Conservation (phyloP, 2,329 filamentous ascomycete genomes). For the Lecanosticta acicola region DNA sequence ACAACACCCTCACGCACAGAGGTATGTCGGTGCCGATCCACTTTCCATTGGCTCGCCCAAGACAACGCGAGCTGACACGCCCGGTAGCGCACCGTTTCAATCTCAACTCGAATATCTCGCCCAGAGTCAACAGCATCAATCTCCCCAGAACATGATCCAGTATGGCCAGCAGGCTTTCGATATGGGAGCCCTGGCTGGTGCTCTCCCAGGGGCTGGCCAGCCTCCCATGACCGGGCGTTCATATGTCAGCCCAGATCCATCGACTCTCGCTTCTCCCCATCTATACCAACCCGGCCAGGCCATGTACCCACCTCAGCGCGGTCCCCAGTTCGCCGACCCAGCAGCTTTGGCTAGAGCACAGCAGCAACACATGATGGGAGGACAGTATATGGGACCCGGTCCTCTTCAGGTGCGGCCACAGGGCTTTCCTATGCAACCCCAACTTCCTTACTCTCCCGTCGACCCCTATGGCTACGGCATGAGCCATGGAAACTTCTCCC, state of each 20-base stretch:
- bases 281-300: constrained; percentile 9
- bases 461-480: constrained; percentile 24
- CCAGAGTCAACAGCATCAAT: constrained; percentile 14
- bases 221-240: constrained; percentile 5
- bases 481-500: constrained; percentile 18
- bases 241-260: constrained; percentile 13
- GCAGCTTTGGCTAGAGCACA: constrained; percentile 17
- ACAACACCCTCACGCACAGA: no score
- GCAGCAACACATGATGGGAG: constrained; percentile 20
- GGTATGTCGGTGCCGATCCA: no score
- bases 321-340: constrained; percentile 17
- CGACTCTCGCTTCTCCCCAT: constrained; percentile 9
- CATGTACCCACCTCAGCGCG: constrained; percentile 19
- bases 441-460: constrained; percentile 20
- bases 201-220: constrained; percentile 14
- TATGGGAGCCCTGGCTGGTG: constrained; percentile 16
- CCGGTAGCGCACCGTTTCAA: constrained; percentile 19
- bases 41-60: background rate
- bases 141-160: constrained; percentile 8
- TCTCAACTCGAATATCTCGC: constrained; percentile 20
- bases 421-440: constrained; percentile 16
- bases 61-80: constrained; percentile 5
- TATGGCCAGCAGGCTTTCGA: constrained; percentile 20
- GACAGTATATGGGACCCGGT: constrained; percentile 17
- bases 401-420: constrained; percentile 15